Evolutionary conservation across 768 basidiomycete species (phyloP).

Genomic region (Podaxis sp.): DNA sequence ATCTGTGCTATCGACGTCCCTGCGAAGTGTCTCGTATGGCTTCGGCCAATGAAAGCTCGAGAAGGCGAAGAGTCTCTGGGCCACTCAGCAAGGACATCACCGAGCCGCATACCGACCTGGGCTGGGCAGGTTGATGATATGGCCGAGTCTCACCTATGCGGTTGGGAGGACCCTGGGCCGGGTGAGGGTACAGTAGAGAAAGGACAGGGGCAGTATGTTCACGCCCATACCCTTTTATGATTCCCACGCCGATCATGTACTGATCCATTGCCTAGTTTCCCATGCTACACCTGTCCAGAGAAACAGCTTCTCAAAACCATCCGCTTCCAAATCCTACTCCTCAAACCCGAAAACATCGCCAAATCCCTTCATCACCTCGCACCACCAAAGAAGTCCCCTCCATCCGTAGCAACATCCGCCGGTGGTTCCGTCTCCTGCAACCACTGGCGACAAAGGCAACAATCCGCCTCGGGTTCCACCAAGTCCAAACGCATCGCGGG

Average conservation of each 20-base stretch:
- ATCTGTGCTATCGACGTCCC: slow-evolving; percentile 97
- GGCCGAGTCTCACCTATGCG: slow-evolving; percentile 86
- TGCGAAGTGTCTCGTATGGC: slow-evolving; percentile 85
- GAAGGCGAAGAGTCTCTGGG: slow-evolving; percentile 81
- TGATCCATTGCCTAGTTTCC: neutral
- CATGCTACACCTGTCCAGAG: slow-evolving; percentile 42
- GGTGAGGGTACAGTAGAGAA: slow-evolving; percentile 91
- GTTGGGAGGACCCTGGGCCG: slow-evolving; percentile 99
- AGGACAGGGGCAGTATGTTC: slow-evolving; percentile 70
- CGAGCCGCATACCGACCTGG: slow-evolving; percentile 78
- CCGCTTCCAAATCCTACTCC: slow-evolving; percentile 66
- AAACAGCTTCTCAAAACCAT: slow-evolving; percentile 78
- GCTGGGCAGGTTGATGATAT: slow-evolving; percentile 83
- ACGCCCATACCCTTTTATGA: slow-evolving; percentile 25
- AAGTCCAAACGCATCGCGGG: slow-evolving; percentile 14
- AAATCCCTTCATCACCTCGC: slow-evolving; percentile 55
- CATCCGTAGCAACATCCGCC: slow-evolving; percentile 16
- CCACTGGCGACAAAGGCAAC: slow-evolving; percentile 48
- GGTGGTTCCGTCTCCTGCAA: slow-evolving; percentile 17
- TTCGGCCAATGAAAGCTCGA: slow-evolving; percentile 81
- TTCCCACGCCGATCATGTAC: neutral
- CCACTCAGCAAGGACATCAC: slow-evolving; percentile 92
- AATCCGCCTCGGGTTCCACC: slow-evolving; percentile 35
- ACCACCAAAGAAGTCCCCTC: slow-evolving; percentile 13
- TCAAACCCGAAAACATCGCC: slow-evolving; percentile 71